phyloP scores from a whole-genome alignment of 306 rosid species.

The Pterocarpus macrocarpus region DNA sequence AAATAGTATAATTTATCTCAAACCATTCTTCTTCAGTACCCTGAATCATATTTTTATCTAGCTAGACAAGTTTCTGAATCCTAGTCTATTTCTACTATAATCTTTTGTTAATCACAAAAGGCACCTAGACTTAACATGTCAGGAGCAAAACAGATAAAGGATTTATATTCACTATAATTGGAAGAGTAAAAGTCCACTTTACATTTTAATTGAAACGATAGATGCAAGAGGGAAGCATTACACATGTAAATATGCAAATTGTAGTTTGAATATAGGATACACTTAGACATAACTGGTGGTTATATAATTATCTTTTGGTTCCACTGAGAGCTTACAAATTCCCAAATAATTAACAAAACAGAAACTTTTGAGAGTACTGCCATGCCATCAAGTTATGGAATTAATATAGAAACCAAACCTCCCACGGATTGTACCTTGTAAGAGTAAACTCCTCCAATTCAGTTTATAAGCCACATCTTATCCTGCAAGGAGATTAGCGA shows the following conservation, averaged over 20 bases:
- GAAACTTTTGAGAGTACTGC: constrained; percentile 34
- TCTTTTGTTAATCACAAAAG: not conserved
- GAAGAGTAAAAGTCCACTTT: constrained; percentile 14
- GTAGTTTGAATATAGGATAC: constrained; percentile 40
- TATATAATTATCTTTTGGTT: constrained; percentile 27
- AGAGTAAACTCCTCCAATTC: constrained; percentile 41
- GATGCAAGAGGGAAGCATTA: constrained; percentile 22
- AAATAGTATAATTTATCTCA: not conserved
- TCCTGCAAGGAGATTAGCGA: constrained; percentile 43
- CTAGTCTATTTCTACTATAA: not conserved
- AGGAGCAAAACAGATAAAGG: constrained; percentile 5
- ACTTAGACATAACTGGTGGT: constrained; percentile 1
- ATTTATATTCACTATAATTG: not conserved
- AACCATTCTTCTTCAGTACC: not conserved
- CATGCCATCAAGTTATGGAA: constrained; percentile 18
- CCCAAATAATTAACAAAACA: constrained; percentile 36
- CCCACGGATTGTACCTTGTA: constrained; percentile 31
- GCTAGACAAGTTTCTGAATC: constrained; percentile 14
- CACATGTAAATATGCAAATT: constrained; percentile 32
- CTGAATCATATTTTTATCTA: not conserved
- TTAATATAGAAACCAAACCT: constrained; percentile 34
- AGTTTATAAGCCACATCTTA: constrained; percentile 32
- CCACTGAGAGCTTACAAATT: constrained; percentile 33
- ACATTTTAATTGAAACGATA: constrained; percentile 21
- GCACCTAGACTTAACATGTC: not conserved